Evolutionary conservation across 352 stramenopile species (phyloP).

Genomic region (Phytopythium cucurbitacearum): DNA sequence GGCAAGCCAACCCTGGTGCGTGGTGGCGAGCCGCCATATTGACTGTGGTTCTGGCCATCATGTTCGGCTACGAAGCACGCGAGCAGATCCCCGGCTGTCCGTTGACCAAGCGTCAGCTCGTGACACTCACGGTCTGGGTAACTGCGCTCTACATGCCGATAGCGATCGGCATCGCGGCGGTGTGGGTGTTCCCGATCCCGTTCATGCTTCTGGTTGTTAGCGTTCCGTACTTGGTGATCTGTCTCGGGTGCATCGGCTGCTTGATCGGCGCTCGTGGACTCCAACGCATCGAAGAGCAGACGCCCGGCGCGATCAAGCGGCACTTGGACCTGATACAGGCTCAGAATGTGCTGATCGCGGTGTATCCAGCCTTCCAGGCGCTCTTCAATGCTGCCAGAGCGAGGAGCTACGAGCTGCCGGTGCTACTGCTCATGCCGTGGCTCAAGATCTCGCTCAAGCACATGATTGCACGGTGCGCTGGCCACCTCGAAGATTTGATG

Average conservation of each 20-base stretch:
- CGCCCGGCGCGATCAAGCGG: background rate
- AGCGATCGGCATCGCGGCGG: constrained; percentile 5
- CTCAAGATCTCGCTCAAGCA: constrained; percentile 9
- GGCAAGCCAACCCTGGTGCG: background rate
- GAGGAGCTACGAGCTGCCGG: background rate
- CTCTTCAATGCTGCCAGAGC: constrained; percentile 4
- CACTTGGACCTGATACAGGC: constrained; percentile 3
- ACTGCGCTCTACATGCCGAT: constrained; percentile 4
- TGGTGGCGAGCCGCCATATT: background rate
- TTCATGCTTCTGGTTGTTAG: constrained; percentile 13
- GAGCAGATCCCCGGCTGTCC: background rate
- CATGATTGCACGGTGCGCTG: background rate
- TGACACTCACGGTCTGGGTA: background rate
- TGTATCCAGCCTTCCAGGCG: constrained; percentile 11
- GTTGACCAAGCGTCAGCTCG: background rate
- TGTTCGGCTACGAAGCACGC: background rate
- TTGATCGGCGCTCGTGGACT: background rate
- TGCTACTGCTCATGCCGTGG: constrained; percentile 5
- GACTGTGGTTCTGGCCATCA: background rate
- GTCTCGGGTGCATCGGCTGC: background rate
- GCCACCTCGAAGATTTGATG: constrained; percentile 7
- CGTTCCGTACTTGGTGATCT: constrained; percentile 8
- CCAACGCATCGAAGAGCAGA: background rate
- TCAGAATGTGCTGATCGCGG: constrained; percentile 6
- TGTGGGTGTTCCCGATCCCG: constrained; percentile 17